phyloP scores from a whole-genome alignment of 2,329 filamentous ascomycete genomes.

The Fusarium redolens region DNA sequence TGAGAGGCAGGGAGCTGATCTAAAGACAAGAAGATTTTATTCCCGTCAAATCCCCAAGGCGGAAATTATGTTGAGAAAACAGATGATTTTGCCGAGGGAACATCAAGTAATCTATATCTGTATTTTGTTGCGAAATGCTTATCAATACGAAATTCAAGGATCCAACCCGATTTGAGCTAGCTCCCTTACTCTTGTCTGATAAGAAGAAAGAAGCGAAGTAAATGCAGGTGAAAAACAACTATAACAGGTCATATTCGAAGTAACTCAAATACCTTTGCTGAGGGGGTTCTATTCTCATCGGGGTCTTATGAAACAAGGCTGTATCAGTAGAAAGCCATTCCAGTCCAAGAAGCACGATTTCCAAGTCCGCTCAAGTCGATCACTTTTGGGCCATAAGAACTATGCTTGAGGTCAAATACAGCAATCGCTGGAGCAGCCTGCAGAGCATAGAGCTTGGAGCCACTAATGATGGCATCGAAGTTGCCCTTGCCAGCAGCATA shows the following conservation, averaged over 20 bases:
- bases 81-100: accelerated
- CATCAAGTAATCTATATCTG: not conserved
- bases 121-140: not conserved
- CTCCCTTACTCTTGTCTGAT: accelerated
- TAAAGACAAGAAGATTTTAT: not conserved
- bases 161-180: accelerated
- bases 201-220: not conserved
- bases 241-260: accelerated
- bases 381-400: not conserved
- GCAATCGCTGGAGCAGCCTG: not conserved
- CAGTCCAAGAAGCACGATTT: constrained; percentile 4
- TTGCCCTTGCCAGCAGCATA: not conserved
- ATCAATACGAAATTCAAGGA: accelerated
- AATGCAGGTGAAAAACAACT: accelerated
- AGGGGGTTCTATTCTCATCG: accelerated
- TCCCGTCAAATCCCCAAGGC: accelerated
- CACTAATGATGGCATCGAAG: not conserved
- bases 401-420: not conserved
- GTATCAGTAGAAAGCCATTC: not conserved
- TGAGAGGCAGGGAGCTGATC: not conserved
- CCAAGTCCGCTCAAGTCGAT: not conserved
- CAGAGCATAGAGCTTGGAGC: constrained; percentile 1
- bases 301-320: not conserved
- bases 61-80: accelerated
- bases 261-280: no score